Evolutionary conservation across 129 eudicot genomes (phyloP), one percentile per base, ranked within the genome.

Genomic region (Flaveria trinervia): DNA sequence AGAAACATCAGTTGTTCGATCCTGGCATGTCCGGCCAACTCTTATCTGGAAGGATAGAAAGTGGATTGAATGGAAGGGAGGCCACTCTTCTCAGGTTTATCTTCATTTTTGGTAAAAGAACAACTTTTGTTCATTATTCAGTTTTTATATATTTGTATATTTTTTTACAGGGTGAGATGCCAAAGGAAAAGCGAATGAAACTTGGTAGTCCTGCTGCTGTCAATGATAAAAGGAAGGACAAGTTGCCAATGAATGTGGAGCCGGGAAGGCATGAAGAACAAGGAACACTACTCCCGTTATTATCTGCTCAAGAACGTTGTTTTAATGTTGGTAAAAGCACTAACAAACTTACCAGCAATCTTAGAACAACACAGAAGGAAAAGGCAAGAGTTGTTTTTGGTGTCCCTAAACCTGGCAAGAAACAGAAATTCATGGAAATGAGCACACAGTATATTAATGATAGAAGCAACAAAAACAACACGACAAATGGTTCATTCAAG

Each of bases 331-430:
- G 96, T 78, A 91, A 84, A 57, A 82, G 71, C 52, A 70, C 83
- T 2, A 82, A 65, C 23, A 83, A 89, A 75, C 70, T 68, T 18
- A 57, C 49, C 75, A 81, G 81, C 54, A 83, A 82, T 20, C 87
- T 16, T 16, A 71, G 91, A 87, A 83, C 87, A n/a, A 72, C 73
- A 73, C 94, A 88, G 70, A 95, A 89, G 74, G 93, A 86, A 77
- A 85, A 91, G 11, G 85, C 97, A n/a, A 83, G 90, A 70, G 93
- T 89, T 45, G 79, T 90, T 76, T 87, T 91, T 77, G 99, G 99
- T 65, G 94, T 95, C 77, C 99, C 99, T 41, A 89, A 88, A 55
- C 99, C 97, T 33, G 99, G 99, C 45, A 95, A 95, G 85, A 95
- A 89, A 48, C 86, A 91, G 57, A 95, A 95, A 68, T 95, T 95